phyloP scores from a whole-genome alignment of 805 yeast genomes.

The Myxozyma lipomycoides region DNA sequence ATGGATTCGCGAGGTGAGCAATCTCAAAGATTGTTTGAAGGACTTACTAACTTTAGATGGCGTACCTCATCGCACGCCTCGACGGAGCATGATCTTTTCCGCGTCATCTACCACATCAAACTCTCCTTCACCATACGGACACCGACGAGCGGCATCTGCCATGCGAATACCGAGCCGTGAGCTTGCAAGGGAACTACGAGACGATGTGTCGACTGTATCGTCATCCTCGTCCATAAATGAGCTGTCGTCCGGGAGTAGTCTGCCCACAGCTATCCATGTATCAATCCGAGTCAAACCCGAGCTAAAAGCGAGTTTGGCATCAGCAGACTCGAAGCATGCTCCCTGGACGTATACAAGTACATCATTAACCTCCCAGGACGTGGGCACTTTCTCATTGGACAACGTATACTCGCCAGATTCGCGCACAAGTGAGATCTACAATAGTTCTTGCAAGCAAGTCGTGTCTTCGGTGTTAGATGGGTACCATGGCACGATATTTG shows the following conservation, averaged over 20 bases:
- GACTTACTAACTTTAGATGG: background rate
- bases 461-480: constrained; percentile 62
- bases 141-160: constrained; percentile 2
- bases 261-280: constrained; percentile 20
- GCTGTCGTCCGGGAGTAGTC: background rate
- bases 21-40: too few relatives aligned
- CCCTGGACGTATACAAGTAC: constrained; percentile 15
- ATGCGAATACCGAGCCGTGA: background rate
- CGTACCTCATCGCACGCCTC: background rate
- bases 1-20: background rate
- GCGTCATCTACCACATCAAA: background rate
- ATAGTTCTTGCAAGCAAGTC: constrained; percentile 49
- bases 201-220: background rate
- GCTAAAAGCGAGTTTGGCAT: background rate
- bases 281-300: constrained; percentile 21
- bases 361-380: constrained; percentile 42
- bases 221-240: background rate
- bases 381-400: constrained; percentile 71
- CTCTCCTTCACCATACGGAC: constrained; percentile 1
- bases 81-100: background rate
- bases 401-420: constrained; percentile 57
- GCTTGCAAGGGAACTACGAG: background rate
- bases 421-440: constrained; percentile 52
- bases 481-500: constrained; percentile 71
- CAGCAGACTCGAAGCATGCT: background rate